phyloP scores from a whole-genome alignment of 192 early-diverging fungal species.

The Pilobolus umbonatus region DNA sequence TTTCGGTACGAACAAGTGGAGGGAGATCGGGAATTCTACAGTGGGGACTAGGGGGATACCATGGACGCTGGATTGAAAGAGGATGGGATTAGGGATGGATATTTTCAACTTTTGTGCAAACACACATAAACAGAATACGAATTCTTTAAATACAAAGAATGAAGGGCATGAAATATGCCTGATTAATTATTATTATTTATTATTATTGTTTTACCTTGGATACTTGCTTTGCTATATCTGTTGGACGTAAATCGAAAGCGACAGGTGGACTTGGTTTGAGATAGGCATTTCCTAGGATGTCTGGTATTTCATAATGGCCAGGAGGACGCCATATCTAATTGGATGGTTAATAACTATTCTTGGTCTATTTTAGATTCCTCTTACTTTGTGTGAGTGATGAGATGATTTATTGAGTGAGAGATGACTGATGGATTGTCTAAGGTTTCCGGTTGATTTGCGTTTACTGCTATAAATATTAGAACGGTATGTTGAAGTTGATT shows the following conservation, averaged over 20 bases:
- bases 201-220: constrained; percentile 15
- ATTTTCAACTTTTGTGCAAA: background rate
- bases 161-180: background rate
- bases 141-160: background rate
- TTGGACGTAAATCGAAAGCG: constrained; percentile 18
- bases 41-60: constrained; percentile 34
- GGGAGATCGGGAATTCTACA: constrained; percentile 24
- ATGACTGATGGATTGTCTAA: constrained; percentile 14
- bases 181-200: background rate
- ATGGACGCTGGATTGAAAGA: constrained; percentile 27
- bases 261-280: constrained; percentile 25
- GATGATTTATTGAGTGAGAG: background rate
- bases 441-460: constrained; percentile 27
- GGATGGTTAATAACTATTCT: background rate
- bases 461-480: constrained; percentile 8
- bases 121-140: background rate
- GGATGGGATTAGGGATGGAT: background rate
- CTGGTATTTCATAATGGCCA: constrained; percentile 33
- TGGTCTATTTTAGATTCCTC: background rate
- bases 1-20: constrained; percentile 26
- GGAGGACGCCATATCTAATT: constrained; percentile 31
- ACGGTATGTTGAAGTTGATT: background rate
- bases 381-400: background rate
- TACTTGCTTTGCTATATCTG: constrained; percentile 24
- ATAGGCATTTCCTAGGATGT: constrained; percentile 35